These are phyloP conservation scores for Poterioochromonas sp. DNA, from an alignment of 352 stramenopile species.

Conservation along the genomic window DNA sequence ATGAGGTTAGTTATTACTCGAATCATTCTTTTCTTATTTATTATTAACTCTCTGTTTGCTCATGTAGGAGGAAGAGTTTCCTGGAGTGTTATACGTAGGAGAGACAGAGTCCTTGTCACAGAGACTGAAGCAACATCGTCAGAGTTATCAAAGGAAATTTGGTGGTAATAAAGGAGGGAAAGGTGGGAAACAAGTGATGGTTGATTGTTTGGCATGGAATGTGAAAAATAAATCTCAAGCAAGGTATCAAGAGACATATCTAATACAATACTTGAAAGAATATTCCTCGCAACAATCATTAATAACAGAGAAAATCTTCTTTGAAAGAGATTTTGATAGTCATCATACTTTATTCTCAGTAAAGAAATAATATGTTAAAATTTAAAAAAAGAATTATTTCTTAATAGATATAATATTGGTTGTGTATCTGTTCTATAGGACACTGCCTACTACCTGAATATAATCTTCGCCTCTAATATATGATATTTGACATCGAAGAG, in stretches of 20 bases:
- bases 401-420: no score
- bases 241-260: neutral
- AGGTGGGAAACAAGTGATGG: no score
- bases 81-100: constrained; percentile 51
- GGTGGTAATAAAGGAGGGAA: no score
- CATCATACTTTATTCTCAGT: neutral
- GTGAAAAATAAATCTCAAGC: neutral
- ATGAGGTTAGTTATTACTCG: no score
- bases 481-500: no score
- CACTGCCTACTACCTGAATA: no score
- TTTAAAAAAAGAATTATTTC: no score
- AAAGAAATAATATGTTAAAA: no score
- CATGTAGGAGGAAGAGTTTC: no score
- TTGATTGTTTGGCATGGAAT: neutral
- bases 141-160: neutral
- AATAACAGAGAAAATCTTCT: neutral
- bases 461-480: no score
- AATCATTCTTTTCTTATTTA: neutral
- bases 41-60: constrained; percentile 35
- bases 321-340: neutral
- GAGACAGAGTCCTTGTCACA: constrained; percentile 54
- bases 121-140: constrained; percentile 50
- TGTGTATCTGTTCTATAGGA: no score
- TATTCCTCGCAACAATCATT: neutral
- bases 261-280: neutral